A percentile compares a stretch with the other conserved stretches of the same genome.
Evolutionary conservation across 2,329 filamentous ascomycete genomes (phyloP).

Genomic region (Colletotrichum tropicale): DNA sequence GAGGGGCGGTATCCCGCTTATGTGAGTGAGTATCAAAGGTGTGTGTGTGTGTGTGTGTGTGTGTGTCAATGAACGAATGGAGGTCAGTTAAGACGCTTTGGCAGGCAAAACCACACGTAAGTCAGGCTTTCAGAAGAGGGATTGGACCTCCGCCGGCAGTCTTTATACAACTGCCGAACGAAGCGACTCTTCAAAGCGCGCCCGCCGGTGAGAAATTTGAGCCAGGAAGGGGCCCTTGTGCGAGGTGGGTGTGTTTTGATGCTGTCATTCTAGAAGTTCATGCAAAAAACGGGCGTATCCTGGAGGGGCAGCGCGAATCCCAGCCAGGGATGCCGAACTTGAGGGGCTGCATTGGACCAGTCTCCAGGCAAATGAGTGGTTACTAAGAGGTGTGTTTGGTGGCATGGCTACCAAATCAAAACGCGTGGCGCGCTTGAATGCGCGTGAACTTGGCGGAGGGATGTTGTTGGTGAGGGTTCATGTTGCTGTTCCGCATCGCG

Average conservation of each 20-base stretch:
- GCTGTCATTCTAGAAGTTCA: conserved; percentile 24
- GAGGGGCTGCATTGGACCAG: neutral
- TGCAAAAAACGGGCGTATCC: conserved; percentile 20
- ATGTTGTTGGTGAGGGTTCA: conserved; percentile 3
- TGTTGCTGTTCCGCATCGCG: neutral
- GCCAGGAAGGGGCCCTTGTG: neutral
- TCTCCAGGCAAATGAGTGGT: neutral
- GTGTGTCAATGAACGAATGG: conserved; percentile 1
- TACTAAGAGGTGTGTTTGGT: neutral
- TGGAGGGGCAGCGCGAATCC: conserved; percentile 1
- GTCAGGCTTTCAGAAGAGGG: neutral
- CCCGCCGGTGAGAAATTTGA: conserved; percentile 6
- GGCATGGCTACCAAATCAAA: conserved; percentile 16
- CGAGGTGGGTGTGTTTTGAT: conserved; percentile 7
- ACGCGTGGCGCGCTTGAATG: conserved; percentile 15
- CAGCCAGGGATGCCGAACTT: neutral
- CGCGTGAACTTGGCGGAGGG: conserved; percentile 7
- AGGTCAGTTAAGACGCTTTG: conserved; percentile 7
- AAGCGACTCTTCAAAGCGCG: neutral
- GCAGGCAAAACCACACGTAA: conserved; percentile 1
- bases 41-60: neutral
- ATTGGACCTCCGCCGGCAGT: neutral
- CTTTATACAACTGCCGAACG: conserved; percentile 7
- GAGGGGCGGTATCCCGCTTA: neutral
- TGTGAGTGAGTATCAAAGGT: neutral